Evolutionary conservation across 306 rosid genomes (phyloP).

Genomic region (Quillaja saponaria): DNA sequence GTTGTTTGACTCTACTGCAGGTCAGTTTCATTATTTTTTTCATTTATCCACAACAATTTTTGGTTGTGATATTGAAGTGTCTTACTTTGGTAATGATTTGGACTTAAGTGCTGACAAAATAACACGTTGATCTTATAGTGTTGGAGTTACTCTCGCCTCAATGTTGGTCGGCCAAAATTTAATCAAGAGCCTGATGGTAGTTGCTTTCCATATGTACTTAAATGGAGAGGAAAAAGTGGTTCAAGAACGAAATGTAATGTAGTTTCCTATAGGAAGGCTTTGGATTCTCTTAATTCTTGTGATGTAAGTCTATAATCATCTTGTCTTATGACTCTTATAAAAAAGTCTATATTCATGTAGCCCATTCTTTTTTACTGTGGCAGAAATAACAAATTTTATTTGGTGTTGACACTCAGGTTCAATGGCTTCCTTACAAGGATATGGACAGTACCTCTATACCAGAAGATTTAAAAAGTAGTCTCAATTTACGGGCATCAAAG

Average conservation of each 20-base stretch:
- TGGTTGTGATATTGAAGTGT: not conserved
- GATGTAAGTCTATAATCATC: conserved; percentile 51
- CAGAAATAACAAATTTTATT: conserved; percentile 26
- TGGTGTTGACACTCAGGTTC: conserved; percentile 51
- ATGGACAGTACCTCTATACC: conserved; percentile 75
- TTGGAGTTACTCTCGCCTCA: conserved; percentile 83
- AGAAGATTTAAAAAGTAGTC: conserved; percentile 47
- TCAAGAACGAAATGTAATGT: conserved; percentile 67
- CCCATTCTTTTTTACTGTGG: too few relatives aligned
- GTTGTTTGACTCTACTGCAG: conserved; percentile 85
- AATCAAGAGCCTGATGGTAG: conserved; percentile 55
- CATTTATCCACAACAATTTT: conserved; percentile 7
- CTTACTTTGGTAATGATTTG: conserved; percentile 11
- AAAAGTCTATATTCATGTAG: too few relatives aligned
- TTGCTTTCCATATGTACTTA: conserved; percentile 70
- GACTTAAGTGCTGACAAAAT: conserved; percentile 20
- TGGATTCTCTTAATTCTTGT: conserved; percentile 67
- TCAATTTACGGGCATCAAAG: conserved; percentile 58
- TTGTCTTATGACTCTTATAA: not conserved
- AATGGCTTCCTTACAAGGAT: conserved; percentile 79
- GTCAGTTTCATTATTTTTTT: conserved; percentile 31
- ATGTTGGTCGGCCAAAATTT: conserved; percentile 73
- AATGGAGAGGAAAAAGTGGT: conserved; percentile 82
- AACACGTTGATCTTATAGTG: conserved; percentile 38
- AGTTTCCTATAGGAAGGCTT: conserved; percentile 72